Evolutionary conservation across 805 yeast genomes (phyloP), one percentile per base, ranked within the genome.

Genomic region (Metschnikowia lunata): DNA sequence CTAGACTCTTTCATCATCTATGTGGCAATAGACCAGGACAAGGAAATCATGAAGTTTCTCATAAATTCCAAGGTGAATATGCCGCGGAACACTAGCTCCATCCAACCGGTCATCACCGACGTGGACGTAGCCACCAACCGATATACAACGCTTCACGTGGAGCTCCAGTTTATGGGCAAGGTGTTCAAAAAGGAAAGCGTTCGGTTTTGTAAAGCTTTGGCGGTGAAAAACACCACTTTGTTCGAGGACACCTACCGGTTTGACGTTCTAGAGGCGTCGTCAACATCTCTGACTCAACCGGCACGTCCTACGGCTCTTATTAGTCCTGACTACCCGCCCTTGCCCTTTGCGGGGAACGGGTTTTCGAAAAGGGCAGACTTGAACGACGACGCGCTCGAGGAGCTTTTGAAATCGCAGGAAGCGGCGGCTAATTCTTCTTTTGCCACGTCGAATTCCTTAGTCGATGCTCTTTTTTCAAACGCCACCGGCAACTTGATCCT

Each of bases 111-210:
- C 4, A 68, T 76, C 8, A 50, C 62, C 11, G 82, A 77, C 47
- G 74, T 75, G 29, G 69, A 78, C 51, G 9, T 50, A 1, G 58
- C 69, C 3, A 71, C 80, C 1, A 75, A 76, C 56, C 66, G 60
- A 49, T 76, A 59, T 54, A 75, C 82, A 8, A 74, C 80, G 1
- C 56, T 78, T 35, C 78, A 74, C 42, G 72, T 74, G 10, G 62
- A 64, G 31, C 58, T 76, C 8, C 64, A 63, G 37, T 76, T 71
- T 51, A 63, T 67, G 58, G 79, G 76, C 13, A 69, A 71, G 35
- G 56, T 59, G 26, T 55, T 75, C 7, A 52, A 63, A 9, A 67
- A 66, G 46, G 69, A 71, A 32, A 69, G 69, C 48, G 50, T 61
- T 15, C 57, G 80, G 15, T 61, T 78, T 33, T 78, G 82, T 56